phyloP scores from a whole-genome alignment of 2,329 filamentous ascomycete genomes.

The Ceratocystis harringtonii region DNA sequence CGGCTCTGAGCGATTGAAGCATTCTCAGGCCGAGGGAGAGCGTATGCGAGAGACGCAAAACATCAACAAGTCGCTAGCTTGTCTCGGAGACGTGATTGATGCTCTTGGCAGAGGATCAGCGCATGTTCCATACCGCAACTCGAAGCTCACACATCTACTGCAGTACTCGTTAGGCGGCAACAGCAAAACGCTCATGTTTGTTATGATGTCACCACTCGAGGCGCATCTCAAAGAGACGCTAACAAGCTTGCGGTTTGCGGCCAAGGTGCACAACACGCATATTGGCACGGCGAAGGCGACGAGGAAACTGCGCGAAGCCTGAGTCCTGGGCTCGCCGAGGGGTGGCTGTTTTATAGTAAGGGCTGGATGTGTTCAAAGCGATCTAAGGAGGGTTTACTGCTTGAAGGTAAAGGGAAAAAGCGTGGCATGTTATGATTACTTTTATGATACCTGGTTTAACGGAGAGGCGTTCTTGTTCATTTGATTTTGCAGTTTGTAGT shows the following conservation, averaged over 20 bases:
- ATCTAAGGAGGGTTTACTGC: constrained; percentile 3
- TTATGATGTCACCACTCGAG: constrained; percentile 90
- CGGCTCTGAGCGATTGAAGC: constrained; percentile 78
- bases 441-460: constrained; percentile 16
- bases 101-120: constrained; percentile 71
- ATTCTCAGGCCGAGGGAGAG: constrained; percentile 73
- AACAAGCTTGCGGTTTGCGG: constrained; percentile 89
- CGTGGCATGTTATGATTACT: constrained; percentile 15
- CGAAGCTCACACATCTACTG: constrained; percentile 87
- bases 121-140: constrained; percentile 90
- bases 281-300: constrained; percentile 76
- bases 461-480: constrained; percentile 8
- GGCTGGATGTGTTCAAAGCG: background rate
- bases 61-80: constrained; percentile 90
- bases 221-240: constrained; percentile 83
- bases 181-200: constrained; percentile 97
- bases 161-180: constrained; percentile 92
- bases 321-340: background rate
- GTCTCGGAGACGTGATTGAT: constrained; percentile 85
- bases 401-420: constrained; percentile 12
- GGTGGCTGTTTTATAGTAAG: background rate
- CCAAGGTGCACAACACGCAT: constrained; percentile 84
- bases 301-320: constrained; percentile 35
- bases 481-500: background rate
- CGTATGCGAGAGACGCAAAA: constrained; percentile 87